Conservation (phyloP, 805 yeast genomes). For the Yamadazyma laniorum region DNA sequence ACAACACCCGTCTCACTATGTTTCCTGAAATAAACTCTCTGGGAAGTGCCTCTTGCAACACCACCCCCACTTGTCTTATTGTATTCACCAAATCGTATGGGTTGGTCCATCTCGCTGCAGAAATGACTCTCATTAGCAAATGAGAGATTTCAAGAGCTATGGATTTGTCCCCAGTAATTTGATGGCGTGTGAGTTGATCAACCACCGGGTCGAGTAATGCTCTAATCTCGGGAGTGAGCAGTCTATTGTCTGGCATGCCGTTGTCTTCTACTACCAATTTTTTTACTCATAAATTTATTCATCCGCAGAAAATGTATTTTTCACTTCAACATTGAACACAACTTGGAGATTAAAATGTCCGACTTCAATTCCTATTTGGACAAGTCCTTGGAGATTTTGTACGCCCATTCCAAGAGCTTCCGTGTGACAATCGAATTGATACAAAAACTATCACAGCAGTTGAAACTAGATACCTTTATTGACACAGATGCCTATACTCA, state of each 20-base stretch:
- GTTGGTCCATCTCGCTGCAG: constrained; percentile 84
- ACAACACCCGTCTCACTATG: constrained; percentile 83
- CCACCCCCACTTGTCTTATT: constrained; percentile 70
- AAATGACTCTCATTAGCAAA: constrained; percentile 79
- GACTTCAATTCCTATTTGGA: constrained; percentile 21
- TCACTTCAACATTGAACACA: background rate
- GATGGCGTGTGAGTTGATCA: constrained; percentile 73
- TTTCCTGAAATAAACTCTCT: constrained; percentile 87
- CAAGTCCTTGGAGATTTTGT: constrained; percentile 24
- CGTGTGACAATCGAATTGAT: constrained; percentile 35
- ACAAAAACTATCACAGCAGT: constrained; percentile 39
- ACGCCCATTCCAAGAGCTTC: constrained; percentile 31
- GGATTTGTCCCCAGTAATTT: constrained; percentile 72
- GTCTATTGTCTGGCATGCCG: constrained; percentile 4
- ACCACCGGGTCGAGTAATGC: constrained; percentile 39
- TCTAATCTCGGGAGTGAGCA: constrained; percentile 30
- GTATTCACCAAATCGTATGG: constrained; percentile 69
- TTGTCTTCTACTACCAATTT: background rate
- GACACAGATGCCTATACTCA: constrained; percentile 35
- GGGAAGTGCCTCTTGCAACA: constrained; percentile 78
- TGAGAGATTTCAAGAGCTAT: constrained; percentile 89
- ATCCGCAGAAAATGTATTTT: background rate
- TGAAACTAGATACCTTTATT: constrained; percentile 41
- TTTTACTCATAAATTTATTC: constrained; percentile 3
- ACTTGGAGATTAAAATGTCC: constrained; percentile 18